These are phyloP conservation scores for Wickerhamomyces bisporus DNA, from an alignment of 805 yeast species.

Conservation along the genomic window DNA sequence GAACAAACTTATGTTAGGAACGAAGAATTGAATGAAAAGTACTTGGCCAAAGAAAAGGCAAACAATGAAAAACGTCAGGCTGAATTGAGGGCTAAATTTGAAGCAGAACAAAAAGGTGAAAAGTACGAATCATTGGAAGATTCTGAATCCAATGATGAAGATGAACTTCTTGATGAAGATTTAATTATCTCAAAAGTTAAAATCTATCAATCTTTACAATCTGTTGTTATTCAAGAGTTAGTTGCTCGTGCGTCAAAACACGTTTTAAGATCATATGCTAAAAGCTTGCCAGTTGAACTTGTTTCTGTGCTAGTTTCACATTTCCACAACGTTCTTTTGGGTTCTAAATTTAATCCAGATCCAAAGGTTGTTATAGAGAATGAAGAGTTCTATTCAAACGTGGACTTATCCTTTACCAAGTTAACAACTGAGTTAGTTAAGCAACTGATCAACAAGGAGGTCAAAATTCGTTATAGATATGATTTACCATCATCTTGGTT, in stretches of 20 bases:
- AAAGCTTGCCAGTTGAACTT: conserved; percentile 44
- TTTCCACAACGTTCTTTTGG: conserved; percentile 67
- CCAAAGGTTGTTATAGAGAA: conserved; percentile 41
- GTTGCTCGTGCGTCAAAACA: conserved; percentile 79
- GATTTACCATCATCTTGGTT: conserved; percentile 47
- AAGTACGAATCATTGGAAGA: conserved; percentile 14
- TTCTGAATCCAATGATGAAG: conserved; percentile 18
- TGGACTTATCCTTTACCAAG: conserved; percentile 35
- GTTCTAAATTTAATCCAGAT: conserved; percentile 36
- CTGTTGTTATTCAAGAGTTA: conserved; percentile 46
- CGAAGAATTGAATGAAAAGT: conserved; percentile 17
- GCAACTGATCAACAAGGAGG: conserved; percentile 45
- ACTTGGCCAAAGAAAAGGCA: conserved; percentile 12
- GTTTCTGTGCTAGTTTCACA: conserved; percentile 61
- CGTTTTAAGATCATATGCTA: conserved; percentile 47
- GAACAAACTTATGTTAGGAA: conserved; percentile 16
- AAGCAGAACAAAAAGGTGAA: conserved; percentile 22
- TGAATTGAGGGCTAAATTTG: conserved; percentile 9
- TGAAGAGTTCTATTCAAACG: conserved; percentile 35
- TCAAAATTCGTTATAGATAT: conserved; percentile 58
- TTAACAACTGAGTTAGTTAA: conserved; percentile 44
- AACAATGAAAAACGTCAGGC: conserved; percentile 2
- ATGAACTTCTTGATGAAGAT: conserved; percentile 15
- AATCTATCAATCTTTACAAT: conserved; percentile 12
- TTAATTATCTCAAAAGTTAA: conserved; percentile 8